Evolutionary conservation across 2,329 filamentous ascomycete genomes (phyloP).

Genomic region (Neurospora sp.): DNA sequence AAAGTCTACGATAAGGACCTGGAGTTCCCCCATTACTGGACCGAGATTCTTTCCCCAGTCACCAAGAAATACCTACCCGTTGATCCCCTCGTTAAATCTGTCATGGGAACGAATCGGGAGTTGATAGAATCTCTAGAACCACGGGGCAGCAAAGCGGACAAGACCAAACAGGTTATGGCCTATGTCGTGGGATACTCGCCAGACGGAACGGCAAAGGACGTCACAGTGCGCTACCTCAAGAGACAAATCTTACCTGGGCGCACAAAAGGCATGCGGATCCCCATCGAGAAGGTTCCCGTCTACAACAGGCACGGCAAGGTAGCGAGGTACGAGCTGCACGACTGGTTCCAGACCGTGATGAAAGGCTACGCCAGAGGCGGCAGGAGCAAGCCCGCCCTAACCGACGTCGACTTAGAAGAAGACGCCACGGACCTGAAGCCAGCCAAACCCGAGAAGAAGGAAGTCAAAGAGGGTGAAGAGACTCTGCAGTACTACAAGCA

Average conservation of each 20-base stretch:
- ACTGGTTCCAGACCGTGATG: conserved; percentile 84
- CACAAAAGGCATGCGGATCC: conserved; percentile 75
- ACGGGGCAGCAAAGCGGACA: conserved; percentile 72
- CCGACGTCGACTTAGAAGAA: conserved; percentile 68
- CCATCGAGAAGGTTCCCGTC: conserved; percentile 69
- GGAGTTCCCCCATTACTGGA: conserved; percentile 85
- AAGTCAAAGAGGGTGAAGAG: conserved; percentile 63
- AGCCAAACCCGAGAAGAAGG: conserved; percentile 61
- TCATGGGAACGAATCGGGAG: conserved; percentile 63
- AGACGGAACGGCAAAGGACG: conserved; percentile 87
- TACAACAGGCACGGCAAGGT: conserved; percentile 70
- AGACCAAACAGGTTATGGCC: conserved; percentile 77
- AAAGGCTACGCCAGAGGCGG: conserved; percentile 53
- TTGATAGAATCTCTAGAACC: conserved; percentile 69
- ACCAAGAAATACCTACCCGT: conserved; percentile 72
- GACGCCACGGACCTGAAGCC: conserved; percentile 68
- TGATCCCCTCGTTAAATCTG: conserved; percentile 59
- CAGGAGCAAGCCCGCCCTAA: conserved; percentile 39
- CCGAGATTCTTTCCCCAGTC: conserved; percentile 74
- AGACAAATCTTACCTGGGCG: conserved; percentile 74
- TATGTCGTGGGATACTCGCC: conserved; percentile 77
- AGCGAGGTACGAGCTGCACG: conserved; percentile 63
- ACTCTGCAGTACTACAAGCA: conserved; percentile 83
- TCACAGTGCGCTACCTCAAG: conserved; percentile 84
- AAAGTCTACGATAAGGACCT: conserved; percentile 64